Base-by-base conservation (phyloP, 2,329 filamentous ascomycete species). In the Penicillium sp. region DNA sequence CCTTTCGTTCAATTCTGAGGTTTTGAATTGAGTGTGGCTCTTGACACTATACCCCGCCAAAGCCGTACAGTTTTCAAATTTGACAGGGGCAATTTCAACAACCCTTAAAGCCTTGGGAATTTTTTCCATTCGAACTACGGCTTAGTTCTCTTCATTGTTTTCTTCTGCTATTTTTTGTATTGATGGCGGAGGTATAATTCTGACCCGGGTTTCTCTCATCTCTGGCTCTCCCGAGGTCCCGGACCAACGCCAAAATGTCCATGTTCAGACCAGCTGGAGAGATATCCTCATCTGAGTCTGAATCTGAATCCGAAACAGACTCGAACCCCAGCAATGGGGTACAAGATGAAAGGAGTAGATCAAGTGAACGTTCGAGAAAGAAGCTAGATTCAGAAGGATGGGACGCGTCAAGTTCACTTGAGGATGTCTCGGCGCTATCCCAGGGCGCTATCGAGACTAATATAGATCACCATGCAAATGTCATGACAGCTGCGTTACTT, bases 401-500 rank as follows among this genome's bases (percentile, higher is more conserved):
- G n/a, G 63, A 60, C 19, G 44, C 53, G 11, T 65, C 63, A 16
- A 55, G 52, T n/a, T 62, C 64, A 26, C 55, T 64, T 27, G 62
- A 61, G 16, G 63, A 67, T 53, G 46, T 59, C 8, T 61, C 62
- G 14, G 29, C 45, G 10, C 39, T 57, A 31, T 60, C 67, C n/a
- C 63, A 66, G 22, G 66, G 67, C 14, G 54, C 67, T 6, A 61
- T 69, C 13, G 70, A 71, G 47, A 57, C 71, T 3, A 71, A 76
- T 56, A 62, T 67, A 5, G 72, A 75, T 35, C 70, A 67, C 4
- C 76, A 78, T 63, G 68, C 72, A 35, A 72, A 74, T 35, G 66
- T 78, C 45, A 74, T 80, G 72, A 77, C 77, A 16, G 68, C 75
- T 14, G 75, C 78, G 1, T 63, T 80, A 14, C 67, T 80, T 4